A percentile compares a stretch with the other conserved stretches of the same genome.
These are phyloP conservation scores for Populus hybrid DNA, from an alignment of 441 rosid species.

Conservation along the genomic window DNA sequence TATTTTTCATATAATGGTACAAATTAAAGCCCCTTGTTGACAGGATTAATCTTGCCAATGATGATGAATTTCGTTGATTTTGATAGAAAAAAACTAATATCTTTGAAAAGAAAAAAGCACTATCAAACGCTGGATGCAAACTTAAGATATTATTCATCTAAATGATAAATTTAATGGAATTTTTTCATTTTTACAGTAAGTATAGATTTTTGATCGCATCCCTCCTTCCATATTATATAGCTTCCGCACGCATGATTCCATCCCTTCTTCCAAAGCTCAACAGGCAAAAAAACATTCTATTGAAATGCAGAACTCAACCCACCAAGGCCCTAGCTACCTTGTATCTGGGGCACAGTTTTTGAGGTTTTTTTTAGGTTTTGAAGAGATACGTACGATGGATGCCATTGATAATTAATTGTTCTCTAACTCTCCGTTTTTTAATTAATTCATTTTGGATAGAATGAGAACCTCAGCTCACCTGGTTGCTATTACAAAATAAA, in stretches of 20 bases:
- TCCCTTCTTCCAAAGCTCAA: neutral
- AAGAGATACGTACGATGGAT: neutral
- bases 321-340: neutral
- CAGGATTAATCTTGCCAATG: no score
- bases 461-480: neutral
- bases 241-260: neutral
- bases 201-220: neutral
- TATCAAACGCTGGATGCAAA: no score
- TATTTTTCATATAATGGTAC: no score
- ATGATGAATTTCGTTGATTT: no score
- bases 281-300: neutral
- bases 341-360: neutral
- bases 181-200: no score
- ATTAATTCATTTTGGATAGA: neutral
- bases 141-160: no score
- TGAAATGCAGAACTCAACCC: neutral
- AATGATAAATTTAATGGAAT: no score
- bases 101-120: no score
- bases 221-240: neutral
- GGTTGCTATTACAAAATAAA: neutral
- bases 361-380: neutral
- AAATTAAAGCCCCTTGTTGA: no score
- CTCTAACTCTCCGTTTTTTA: neutral
- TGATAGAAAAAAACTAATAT: no score
- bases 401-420: neutral